Base-by-base conservation (phyloP, 768 basidiomycete species). In the Podaxis pistillaris region DNA sequence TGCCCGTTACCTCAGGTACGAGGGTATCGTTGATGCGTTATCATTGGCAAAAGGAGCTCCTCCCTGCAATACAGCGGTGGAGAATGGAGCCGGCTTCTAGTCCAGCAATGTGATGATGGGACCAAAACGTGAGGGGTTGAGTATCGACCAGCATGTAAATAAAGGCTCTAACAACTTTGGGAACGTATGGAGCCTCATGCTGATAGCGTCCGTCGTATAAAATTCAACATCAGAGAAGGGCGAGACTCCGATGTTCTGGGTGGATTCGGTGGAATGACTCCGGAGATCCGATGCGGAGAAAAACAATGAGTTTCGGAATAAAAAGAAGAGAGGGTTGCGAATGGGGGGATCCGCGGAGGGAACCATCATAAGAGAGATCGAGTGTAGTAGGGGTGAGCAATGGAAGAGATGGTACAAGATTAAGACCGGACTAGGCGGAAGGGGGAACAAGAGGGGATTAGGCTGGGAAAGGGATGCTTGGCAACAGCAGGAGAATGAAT, bases 1-100 rank as follows among this genome's bases (percentile, higher is more conserved):
- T 19, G 8, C 19, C 54, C 1, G 54, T 62, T 56, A 50, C 61
- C 61, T 62, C 54, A 62, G 54, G 54, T 62, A 62, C 54, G 33
- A 49, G 46, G 33, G 54, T 30, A 33, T 37, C 12, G 54, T 53
- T 60, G 59, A 33, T 60, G 50, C 52, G 24, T 49, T 50, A 52
- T 60, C 11, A 60, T 40, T 22, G 33, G 41, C 17, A 46, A 36
- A 26, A 53, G 51, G 28, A 38, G 58, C 36, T 49, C 30, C 22
- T 3, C 11, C 24, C 49, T 50, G 38, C 9, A 60, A 44, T 60
- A 60, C 51, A 60, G 37, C 51, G 59, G 59, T 60, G 59, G 51
- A 53, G 59, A 60, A 60, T 52, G 47, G 58, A 60, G 47, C 58
- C 38, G 38, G 36, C 50, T 51, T 60, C 49, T 41, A 30, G 49